phyloP scores from a whole-genome alignment of 2,329 filamentous ascomycete genomes.

The Tolypocladium album region DNA sequence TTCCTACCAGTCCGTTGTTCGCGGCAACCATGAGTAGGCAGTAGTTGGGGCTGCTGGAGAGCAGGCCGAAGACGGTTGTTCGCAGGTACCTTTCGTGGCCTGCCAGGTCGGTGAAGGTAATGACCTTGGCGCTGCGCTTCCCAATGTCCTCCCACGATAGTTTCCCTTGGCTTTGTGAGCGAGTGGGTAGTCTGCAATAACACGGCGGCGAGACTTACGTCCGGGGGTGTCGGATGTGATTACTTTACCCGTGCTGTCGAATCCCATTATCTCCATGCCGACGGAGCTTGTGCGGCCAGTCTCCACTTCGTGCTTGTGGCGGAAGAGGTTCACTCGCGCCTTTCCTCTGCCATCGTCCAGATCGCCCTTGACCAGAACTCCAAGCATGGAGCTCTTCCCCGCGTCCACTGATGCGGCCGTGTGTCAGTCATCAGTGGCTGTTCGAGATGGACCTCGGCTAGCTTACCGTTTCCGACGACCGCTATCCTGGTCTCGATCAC shows the following conservation, averaged over 20 bases:
- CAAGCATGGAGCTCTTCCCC: conserved; percentile 91
- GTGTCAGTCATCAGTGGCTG: conserved; percentile 4
- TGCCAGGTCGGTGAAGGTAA: conserved; percentile 89
- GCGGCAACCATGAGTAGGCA: conserved; percentile 97
- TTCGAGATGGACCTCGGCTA: neutral
- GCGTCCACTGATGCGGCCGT: conserved; percentile 57
- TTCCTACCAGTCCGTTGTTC: conserved; percentile 92
- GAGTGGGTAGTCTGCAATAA: neutral
- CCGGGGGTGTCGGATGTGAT: conserved; percentile 74
- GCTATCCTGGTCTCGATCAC: conserved; percentile 94
- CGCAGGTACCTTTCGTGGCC: conserved; percentile 92
- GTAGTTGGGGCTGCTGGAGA: conserved; percentile 94
- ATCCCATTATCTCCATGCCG: conserved; percentile 98
- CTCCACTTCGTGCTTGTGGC: conserved; percentile 97
- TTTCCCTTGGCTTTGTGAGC: conserved; percentile 27
- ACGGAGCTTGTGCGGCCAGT: conserved; percentile 92
- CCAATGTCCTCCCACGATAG: conserved; percentile 98
- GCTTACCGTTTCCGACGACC: conserved; percentile 80
- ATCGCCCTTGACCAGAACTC: conserved; percentile 88
- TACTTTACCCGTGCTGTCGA: conserved; percentile 76
- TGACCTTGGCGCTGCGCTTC: conserved; percentile 88
- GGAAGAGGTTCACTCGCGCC: conserved; percentile 89
- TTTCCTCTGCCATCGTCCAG: conserved; percentile 91
- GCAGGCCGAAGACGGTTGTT: conserved; percentile 89
- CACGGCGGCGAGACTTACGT: conserved; percentile 41